A percentile compares a stretch with the other conserved stretches of the same genome.
These are phyloP conservation scores for Lasiosphaeria hispida DNA, from an alignment of 495 filamentous ascomycete species.

Conservation along the genomic window DNA sequence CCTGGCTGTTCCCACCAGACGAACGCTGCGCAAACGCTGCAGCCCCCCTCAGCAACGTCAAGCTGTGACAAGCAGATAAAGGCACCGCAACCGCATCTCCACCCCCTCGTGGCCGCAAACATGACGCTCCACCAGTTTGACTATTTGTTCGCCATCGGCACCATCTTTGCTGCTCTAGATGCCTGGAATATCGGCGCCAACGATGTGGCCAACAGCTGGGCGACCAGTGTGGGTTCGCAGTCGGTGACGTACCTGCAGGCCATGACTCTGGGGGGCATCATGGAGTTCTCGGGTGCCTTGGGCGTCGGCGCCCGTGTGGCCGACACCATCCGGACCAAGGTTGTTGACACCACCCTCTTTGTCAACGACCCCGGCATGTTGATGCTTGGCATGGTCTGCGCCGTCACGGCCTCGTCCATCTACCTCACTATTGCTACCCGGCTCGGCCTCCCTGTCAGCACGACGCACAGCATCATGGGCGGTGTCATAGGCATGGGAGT, in stretches of 20 bases:
- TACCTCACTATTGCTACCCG: conserved; percentile 57
- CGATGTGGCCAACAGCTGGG: conserved; percentile 77
- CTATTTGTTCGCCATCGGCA: conserved; percentile 74
- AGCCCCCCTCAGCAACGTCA: no score
- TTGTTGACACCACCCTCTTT: conserved; percentile 55
- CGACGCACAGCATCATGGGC: conserved; percentile 63
- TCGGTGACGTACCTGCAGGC: conserved; percentile 63
- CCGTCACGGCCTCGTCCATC: conserved; percentile 56
- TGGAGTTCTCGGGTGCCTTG: conserved; percentile 67
- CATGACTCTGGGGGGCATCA: conserved; percentile 62
- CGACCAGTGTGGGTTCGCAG: conserved; percentile 65
- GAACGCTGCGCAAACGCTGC: no score
- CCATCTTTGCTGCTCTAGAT: conserved; percentile 72
- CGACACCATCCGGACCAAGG: conserved; percentile 64
- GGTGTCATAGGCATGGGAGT: conserved; percentile 64
- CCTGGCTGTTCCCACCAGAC: no score
- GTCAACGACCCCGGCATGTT: conserved; percentile 48
- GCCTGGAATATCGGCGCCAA: conserved; percentile 53
- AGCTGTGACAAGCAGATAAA: background rate
- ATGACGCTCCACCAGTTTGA: conserved; percentile 54
- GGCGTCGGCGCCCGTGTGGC: conserved; percentile 62
- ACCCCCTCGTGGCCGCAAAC: no score
- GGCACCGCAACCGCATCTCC: no score
- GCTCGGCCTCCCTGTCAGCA: conserved; percentile 57
- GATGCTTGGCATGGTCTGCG: conserved; percentile 64